Evolutionary conservation across 129 eudicot species (phyloP).

Genomic region (Pittosporum tobira): DNA sequence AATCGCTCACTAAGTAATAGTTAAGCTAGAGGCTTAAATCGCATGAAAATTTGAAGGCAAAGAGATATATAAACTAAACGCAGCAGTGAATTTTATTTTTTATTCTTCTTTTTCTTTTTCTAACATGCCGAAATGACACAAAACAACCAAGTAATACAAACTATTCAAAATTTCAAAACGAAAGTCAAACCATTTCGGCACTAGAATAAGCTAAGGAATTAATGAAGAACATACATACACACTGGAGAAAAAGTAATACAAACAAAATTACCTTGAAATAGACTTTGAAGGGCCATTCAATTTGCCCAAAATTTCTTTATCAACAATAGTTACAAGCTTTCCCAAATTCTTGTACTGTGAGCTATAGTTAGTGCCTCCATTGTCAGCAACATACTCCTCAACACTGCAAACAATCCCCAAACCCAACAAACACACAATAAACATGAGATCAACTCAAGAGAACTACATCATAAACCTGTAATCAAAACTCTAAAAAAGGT

Average conservation of each 20-base stretch:
- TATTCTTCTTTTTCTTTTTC: too few relatives aligned
- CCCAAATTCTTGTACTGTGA: conserved; percentile 67
- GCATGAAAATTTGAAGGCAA: background rate
- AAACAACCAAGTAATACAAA: background rate
- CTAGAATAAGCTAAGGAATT: background rate
- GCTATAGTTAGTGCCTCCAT: conserved; percentile 41
- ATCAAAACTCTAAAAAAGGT: background rate
- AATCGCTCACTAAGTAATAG: background rate
- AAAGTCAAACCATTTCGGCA: background rate
- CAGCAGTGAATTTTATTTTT: background rate
- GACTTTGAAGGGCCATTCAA: conserved; percentile 26
- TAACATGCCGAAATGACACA: background rate
- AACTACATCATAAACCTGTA: background rate
- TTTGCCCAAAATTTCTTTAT: conserved; percentile 39
- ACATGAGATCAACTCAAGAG: background rate
- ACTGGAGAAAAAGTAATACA: background rate
- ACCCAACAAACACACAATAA: background rate
- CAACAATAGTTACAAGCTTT: conserved; percentile 43
- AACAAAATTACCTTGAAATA: conserved; percentile 32
- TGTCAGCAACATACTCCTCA: conserved; percentile 41
- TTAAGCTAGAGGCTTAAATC: background rate
- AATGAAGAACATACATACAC: background rate
- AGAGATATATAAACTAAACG: background rate
- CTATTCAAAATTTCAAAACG: background rate
- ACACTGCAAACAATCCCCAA: conserved; percentile 32